These are phyloP conservation scores for Cercospora sp. DNA, from an alignment of 2,329 filamentous ascomycete genomes.

Conservation along the genomic window DNA sequence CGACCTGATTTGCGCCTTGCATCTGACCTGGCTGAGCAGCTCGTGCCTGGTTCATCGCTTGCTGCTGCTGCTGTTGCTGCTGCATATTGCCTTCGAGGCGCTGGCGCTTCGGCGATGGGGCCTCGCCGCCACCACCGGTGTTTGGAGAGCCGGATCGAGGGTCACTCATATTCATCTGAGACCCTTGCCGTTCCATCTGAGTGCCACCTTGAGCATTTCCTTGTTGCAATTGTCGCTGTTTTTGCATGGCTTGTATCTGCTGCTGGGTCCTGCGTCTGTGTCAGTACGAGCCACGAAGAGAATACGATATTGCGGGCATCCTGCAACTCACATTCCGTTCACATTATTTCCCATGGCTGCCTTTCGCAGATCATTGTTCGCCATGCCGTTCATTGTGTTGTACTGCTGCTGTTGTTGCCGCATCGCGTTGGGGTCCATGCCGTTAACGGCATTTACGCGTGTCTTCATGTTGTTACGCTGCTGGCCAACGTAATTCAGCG, in stretches of 20 bases:
- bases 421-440: conserved; percentile 57
- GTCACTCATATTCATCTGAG: conserved; percentile 80
- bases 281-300: conserved; percentile 6
- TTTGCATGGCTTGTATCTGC: conserved; percentile 62
- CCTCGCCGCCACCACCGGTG: conserved; percentile 66
- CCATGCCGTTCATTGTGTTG: conserved; percentile 28
- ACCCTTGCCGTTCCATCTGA: conserved; percentile 85
- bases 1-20: conserved; percentile 37
- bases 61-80: conserved; percentile 54
- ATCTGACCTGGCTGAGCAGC: conserved; percentile 36
- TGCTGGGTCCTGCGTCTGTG: conserved; percentile 31
- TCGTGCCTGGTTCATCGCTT: conserved; percentile 39
- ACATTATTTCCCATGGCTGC: conserved; percentile 23
- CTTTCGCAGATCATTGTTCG: conserved; percentile 23
- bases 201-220: conserved; percentile 38
- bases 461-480: conserved; percentile 73
- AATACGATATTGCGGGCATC: background rate
- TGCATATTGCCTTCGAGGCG: conserved; percentile 73
- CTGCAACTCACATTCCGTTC: conserved; percentile 28
- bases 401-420: conserved; percentile 33
- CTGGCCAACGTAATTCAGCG: conserved; percentile 44
- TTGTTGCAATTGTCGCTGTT: conserved; percentile 50
- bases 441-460: conserved; percentile 67
- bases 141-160: conserved; percentile 74
- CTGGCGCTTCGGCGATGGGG: conserved; percentile 86